phyloP scores from a whole-genome alignment of 805 yeast genomes.

The Maudiozyma saulgeensis region DNA sequence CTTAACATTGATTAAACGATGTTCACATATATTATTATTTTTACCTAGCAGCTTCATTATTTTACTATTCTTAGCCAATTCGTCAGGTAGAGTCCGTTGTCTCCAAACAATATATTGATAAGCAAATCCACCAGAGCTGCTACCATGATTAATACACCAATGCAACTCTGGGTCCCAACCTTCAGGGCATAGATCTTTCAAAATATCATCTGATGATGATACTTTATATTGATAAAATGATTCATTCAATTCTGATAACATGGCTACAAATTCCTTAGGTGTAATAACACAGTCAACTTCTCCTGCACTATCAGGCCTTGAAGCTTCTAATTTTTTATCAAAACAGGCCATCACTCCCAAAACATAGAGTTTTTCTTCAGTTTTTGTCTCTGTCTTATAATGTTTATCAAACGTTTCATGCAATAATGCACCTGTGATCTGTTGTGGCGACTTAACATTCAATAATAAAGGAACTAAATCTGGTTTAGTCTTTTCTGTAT shows the following conservation, averaged over 20 bases:
- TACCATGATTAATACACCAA: conserved; percentile 72
- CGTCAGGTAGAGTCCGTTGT: background rate
- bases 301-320: conserved; percentile 57
- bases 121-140: conserved; percentile 86
- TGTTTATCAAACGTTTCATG: conserved; percentile 35
- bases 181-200: conserved; percentile 11
- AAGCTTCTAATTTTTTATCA: conserved; percentile 91
- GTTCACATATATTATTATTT: conserved; percentile 69
- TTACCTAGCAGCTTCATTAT: conserved; percentile 48
- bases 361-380: conserved; percentile 51
- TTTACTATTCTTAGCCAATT: conserved; percentile 27
- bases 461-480: conserved; percentile 63
- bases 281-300: conserved; percentile 95
- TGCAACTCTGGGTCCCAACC: conserved; percentile 36
- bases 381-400: background rate
- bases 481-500: conserved; percentile 93
- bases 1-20: conserved; percentile 39
- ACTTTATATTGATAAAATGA: conserved; percentile 23
- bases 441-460: conserved; percentile 82
- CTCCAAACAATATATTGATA: conserved; percentile 44
- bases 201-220: background rate
- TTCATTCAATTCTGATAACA: conserved; percentile 47
- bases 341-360: conserved; percentile 92
- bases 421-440: conserved; percentile 73
- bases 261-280: conserved; percentile 72